Percentiles rank a stretch among this genome's conserved stretches.
Conservation (phyloP, 495 filamentous ascomycete genomes). For the Cercophora newfieldiana region DNA sequence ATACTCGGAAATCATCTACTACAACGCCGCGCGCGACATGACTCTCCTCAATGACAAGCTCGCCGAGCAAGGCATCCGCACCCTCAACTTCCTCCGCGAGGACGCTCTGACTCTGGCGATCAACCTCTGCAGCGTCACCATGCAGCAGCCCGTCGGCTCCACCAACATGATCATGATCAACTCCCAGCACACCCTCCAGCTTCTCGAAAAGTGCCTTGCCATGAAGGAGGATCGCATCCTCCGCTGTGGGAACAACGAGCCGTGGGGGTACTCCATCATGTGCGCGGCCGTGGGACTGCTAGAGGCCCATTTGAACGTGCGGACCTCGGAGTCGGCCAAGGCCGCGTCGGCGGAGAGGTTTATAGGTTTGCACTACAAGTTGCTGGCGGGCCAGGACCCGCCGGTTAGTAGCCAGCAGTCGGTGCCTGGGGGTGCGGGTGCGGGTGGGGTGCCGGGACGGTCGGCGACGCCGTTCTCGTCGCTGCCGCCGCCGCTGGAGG, state of each 20-base stretch:
- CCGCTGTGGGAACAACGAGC: slow-evolving; percentile 47
- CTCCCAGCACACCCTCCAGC: slow-evolving; percentile 43
- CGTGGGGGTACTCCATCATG: slow-evolving; percentile 48
- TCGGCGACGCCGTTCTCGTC: slow-evolving; percentile 5
- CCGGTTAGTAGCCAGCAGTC: slow-evolving; percentile 28
- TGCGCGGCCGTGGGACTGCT: slow-evolving; percentile 45
- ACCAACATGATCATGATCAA: slow-evolving; percentile 48
- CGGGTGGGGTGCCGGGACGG: slow-evolving; percentile 9
- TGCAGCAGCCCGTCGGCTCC: slow-evolving; percentile 49
- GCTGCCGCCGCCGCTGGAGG: slow-evolving; percentile 18
- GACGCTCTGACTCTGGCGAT: slow-evolving; percentile 44
- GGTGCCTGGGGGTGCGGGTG: not conserved
- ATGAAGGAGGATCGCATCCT: slow-evolving; percentile 50
- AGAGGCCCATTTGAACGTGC: slow-evolving; percentile 41
- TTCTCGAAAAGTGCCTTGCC: slow-evolving; percentile 44
- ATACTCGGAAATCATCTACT: slow-evolving; percentile 49
- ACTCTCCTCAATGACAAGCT: slow-evolving; percentile 44
- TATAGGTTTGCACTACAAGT: slow-evolving; percentile 41
- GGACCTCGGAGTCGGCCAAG: slow-evolving; percentile 43
- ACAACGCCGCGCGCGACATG: slow-evolving; percentile 49
- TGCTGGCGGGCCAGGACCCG: slow-evolving; percentile 45
- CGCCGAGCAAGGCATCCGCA: slow-evolving; percentile 41
- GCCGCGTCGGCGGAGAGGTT: slow-evolving; percentile 41
- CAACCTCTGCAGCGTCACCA: slow-evolving; percentile 48
- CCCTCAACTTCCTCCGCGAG: slow-evolving; percentile 42